Base-by-base conservation (phyloP, 768 basidiomycete genomes). In the Mycena floridula region DNA sequence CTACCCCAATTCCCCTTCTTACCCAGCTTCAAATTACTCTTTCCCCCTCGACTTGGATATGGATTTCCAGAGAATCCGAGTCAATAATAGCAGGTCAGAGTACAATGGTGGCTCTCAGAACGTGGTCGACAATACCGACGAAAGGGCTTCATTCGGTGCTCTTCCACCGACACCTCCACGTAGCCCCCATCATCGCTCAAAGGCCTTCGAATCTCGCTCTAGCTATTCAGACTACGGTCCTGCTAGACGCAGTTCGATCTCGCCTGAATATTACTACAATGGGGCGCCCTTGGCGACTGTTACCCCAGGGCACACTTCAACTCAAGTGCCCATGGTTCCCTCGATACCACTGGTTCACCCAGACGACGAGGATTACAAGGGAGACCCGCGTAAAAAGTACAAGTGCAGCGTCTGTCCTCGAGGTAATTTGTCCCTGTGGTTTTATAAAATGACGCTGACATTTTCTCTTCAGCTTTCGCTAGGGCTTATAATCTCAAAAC, bases 401-500 rank as follows among this genome's bases (percentile, higher is more conserved):
- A 82, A 77, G 55, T 92, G 89, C 56, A 61, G 74, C 9, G 71
- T 70, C 22, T 92, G 89, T 59, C 82, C 83, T 16, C 71, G 88
- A 67, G 79, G 88, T 89, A 55, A 45, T 57, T 59, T 25, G 6
- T 7, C 28, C 28, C 28, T 9, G 11, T 32, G 11, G 11, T 32
- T 32, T 32, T 9, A 32, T 45, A n/a, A n/a, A n/a, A n/a, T n/a
- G n/a, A n/a, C 16, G 41, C 50, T 44, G 39, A 48, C 43, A 50
- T 26, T 46, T 42, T 46, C 28, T 50, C 44, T 49, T 18, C 47
- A 87, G 94, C 87, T 1, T 97, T 97, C 54, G 93, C 92, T 9
- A 74, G 93, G 22, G 91, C 91, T 2, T 96, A 89, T 65, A 97
- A 97, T 56, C 66, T 97, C 46, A 97, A 97, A 70, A 94, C 93